Conservation (phyloP, 2,329 filamentous ascomycete genomes). For the Epichloe sibirici region DNA sequence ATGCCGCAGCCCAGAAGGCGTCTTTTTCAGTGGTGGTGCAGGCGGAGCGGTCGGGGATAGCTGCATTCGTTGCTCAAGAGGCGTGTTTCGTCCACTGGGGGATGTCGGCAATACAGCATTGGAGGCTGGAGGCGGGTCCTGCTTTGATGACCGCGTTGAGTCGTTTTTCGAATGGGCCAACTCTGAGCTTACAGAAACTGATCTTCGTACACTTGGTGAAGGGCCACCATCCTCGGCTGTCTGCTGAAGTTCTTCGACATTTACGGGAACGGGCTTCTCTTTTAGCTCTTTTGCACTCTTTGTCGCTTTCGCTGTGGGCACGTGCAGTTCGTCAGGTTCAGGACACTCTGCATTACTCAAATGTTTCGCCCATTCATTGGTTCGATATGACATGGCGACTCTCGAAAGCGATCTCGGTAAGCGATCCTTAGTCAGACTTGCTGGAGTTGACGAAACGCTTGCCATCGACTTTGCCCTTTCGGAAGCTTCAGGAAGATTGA, state of each 20-base stretch:
- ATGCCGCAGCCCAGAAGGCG: constrained; percentile 12
- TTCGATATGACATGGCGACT: constrained; percentile 72
- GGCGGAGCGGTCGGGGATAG: not conserved
- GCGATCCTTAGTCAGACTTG: constrained; percentile 43
- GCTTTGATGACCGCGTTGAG: constrained; percentile 11
- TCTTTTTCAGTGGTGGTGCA: constrained; percentile 11
- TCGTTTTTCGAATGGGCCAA: constrained; percentile 8
- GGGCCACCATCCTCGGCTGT: constrained; percentile 42
- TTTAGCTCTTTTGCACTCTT: constrained; percentile 10
- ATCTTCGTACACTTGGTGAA: constrained; percentile 14
- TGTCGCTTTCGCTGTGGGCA: constrained; percentile 19
- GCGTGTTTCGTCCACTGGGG: not conserved
- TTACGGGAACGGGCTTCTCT: constrained; percentile 49
- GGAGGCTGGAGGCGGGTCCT: constrained; percentile 12
- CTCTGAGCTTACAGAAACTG: constrained; percentile 18
- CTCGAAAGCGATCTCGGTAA: constrained; percentile 63
- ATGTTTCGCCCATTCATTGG: constrained; percentile 94
- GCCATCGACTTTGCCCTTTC: constrained; percentile 27
- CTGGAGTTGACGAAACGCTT: constrained; percentile 30
- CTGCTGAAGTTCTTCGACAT: constrained; percentile 52
- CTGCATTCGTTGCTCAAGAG: constrained; percentile 1
- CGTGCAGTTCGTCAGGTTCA: constrained; percentile 46
- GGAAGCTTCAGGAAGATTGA: constrained; percentile 11
- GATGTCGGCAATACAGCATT: not conserved
- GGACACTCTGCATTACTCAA: constrained; percentile 65